Base-by-base conservation (phyloP, 192 early-diverging fungal species). In the Umbelopsis vinacea region DNA sequence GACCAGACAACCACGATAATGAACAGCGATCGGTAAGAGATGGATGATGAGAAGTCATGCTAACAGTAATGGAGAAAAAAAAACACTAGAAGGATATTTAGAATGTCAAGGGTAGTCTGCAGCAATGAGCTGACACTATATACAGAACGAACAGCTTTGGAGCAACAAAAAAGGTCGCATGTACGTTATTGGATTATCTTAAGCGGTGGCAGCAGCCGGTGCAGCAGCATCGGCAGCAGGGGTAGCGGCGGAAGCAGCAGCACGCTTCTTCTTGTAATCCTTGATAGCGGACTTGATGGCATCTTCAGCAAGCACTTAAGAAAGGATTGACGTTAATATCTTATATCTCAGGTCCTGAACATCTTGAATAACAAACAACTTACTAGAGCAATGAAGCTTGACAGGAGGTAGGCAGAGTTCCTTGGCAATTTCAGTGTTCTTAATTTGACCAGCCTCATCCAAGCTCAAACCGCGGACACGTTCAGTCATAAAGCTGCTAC, bases 261-360 rank as follows among this genome's bases (percentile, higher is more conserved):
- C 76, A 68, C 92, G 88, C 85, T 98, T 98, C 53, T 82, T 89
- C 76, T 96, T 85, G 83, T 94, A 99, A 83, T 99, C 96, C 77
- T 93, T 95, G 69, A 99, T 94, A n/a, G 97, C 97, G 24, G 92
- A 93, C 84, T 97, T 97, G 84, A 99, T 99, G 57, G 97, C 97
- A 80, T 99, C 97, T 79, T 99, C 97, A 43, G 97, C 97, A 38
- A 99, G 89, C 97, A 99, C 92, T n/a, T 94, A 21, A 67, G 53
- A 52, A 71, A 72, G 6, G 54, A 37, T 10, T 17, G 29, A 43
- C 29, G 68, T 37, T 67, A 57, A 76, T 26, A 11, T 69, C 37
- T 43, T 67, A 52, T 43, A 11, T 12, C 6, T 7, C 6, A 43
- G 40, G 6, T 48, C 11, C 12, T 54, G 11, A 6, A 11, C 15